Evolutionary conservation across 2,329 filamentous ascomycete species (phyloP), one percentile per base, ranked within the genome.

Genomic region (Lecanicillium sp.): DNA sequence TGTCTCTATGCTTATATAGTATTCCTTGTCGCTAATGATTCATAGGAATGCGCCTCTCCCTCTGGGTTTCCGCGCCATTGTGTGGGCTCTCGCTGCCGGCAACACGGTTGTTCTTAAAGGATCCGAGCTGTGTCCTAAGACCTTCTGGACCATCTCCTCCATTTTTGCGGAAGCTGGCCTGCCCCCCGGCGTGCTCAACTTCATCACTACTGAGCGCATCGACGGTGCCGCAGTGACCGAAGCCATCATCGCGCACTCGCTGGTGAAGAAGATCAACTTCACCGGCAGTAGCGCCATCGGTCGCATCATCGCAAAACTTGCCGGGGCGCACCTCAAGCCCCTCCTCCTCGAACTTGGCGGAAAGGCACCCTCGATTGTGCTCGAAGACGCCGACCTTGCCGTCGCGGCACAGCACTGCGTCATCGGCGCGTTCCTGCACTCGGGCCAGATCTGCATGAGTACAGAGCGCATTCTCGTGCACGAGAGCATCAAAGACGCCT

Each of bases 21-120:
- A n/a, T n/a, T n/a, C n/a, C n/a, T n/a, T n/a, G 37, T 7, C 15
- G 43, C 44, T 37, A 48, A 9, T 11, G 35, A 11, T 26, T 14
- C 7, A 44, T 26, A 74, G 73, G 72, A 77, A 79, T 54, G 71
- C 75, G 1, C 67, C 73, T 3, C 67, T 73, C 52, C 70, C 77
- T 48, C 64, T 78, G 11, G 72, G 71, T 8, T 58, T 70, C n/a
- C 67, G 75, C 21, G 61, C 71, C 5, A 74, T 84, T 20, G 64
- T 73, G 14, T 75, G 75, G 54, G 79, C 86, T 3, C 69, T 90
- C 3, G 87, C 87, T 2, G 79, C 78, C 1, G 85, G 85, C 19
- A 88, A 88, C 63, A 86, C 84, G 0, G 73, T 75, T 26, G 71
- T 89, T n/a, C 66, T 88, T 50, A 88, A 88, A 62, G 81, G 77